phyloP scores from a whole-genome alignment of 140 eudicot species.

The Anethum foeniculum region DNA sequence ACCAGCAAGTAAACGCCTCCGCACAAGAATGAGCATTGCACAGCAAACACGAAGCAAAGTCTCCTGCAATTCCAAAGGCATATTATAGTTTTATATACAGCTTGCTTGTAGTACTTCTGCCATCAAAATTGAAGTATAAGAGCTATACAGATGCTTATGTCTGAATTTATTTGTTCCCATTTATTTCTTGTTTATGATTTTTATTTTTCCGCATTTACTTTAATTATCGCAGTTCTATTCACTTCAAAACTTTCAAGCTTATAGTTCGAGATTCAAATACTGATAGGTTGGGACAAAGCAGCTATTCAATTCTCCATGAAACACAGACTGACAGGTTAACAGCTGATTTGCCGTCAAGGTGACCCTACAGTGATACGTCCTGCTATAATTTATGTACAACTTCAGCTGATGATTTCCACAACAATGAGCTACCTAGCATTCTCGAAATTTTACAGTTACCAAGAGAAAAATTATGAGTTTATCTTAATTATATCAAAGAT shows the following conservation, averaged over 20 bases:
- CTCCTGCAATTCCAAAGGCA: conserved; percentile 43
- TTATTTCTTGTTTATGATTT: neutral
- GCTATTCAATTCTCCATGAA: neutral
- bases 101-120: neutral
- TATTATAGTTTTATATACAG: neutral
- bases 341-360: neutral
- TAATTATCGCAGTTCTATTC: neutral
- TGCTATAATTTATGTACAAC: neutral
- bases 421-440: neutral
- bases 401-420: neutral
- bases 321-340: neutral
- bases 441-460: neutral
- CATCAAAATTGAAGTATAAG: neutral
- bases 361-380: neutral
- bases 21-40: conserved; percentile 82
- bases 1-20: conserved; percentile 90
- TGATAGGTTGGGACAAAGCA: neutral
- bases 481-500: neutral
- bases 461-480: neutral
- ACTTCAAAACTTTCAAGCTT: neutral
- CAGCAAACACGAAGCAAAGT: conserved; percentile 77
- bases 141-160: neutral
- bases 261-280: neutral
- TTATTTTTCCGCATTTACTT: neutral
- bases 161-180: neutral